These are phyloP conservation scores for Eudorina sp. DNA, from an alignment of 139 green algal genomes.

Conservation along the genomic window DNA sequence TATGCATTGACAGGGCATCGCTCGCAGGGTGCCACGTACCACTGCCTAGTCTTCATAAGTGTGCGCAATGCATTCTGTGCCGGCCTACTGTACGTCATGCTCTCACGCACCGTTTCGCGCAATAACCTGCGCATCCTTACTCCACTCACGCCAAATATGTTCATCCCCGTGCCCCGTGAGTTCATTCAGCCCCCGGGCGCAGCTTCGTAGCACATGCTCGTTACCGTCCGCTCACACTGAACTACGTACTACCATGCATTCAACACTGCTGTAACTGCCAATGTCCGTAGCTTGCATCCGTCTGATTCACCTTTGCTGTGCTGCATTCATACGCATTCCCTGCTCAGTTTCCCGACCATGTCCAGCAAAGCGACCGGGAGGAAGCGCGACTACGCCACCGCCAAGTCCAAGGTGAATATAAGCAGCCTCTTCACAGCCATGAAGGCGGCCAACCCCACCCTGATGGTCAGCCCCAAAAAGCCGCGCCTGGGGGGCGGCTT, in stretches of 20 bases:
- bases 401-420: too few species aligned
- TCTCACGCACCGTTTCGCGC: background rate
- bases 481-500: too few species aligned
- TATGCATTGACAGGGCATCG: background rate
- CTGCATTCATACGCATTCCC: too few species aligned
- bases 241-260: background rate
- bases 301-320: too few species aligned
- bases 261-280: background rate
- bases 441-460: too few species aligned
- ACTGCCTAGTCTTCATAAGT: background rate
- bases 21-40: background rate
- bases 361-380: too few species aligned
- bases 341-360: too few species aligned
- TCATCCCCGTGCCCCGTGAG: background rate
- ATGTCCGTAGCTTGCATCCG: background rate
- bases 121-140: background rate
- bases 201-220: background rate
- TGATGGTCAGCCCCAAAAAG: too few species aligned
- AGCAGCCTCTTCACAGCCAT: too few species aligned
- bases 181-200: background rate
- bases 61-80: background rate
- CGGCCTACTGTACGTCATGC: background rate
- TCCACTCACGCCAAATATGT: background rate
- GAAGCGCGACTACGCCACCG: too few species aligned
- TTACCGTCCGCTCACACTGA: background rate